Conservation (phyloP, 371 early-diverging fungal species). For the Apophysomyces elegans region DNA sequence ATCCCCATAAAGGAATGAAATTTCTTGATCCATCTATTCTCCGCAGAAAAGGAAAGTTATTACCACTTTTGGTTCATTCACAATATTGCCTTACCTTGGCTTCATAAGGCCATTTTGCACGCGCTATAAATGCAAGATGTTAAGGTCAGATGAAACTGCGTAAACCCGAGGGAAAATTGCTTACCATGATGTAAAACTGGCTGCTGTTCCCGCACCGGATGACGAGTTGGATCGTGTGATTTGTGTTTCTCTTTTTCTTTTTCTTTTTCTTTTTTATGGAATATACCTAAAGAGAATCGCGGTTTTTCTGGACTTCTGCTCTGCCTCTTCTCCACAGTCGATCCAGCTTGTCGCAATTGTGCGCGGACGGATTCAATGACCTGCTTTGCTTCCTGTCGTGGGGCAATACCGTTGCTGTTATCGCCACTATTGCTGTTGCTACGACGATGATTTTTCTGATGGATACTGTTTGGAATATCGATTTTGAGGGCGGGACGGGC, state of each 20-base stretch:
- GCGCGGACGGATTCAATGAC: conserved; percentile 14
- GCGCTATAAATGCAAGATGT: conserved; percentile 4
- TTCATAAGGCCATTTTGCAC: conserved; percentile 35
- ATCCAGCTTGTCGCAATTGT: conserved; percentile 12
- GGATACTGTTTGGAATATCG: background rate
- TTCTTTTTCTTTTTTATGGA: conserved; percentile 30
- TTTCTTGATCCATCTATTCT: background rate
- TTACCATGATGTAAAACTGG: conserved; percentile 24
- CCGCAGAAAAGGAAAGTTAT: background rate
- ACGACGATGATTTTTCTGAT: background rate
- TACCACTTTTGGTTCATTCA: no score
- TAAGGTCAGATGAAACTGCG: background rate
- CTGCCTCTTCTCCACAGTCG: conserved; percentile 7
- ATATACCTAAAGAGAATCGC: conserved; percentile 27
- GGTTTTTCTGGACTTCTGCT: conserved; percentile 13
- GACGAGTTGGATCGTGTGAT: conserved; percentile 11
- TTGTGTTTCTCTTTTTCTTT: conserved; percentile 21
- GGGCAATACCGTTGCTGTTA: background rate
- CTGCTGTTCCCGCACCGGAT: conserved; percentile 4
- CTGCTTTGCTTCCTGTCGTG: conserved; percentile 14
- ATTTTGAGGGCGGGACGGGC: background rate
- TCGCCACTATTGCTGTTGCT: background rate
- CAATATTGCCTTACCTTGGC: conserved; percentile 21
- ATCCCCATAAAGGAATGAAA: conserved; percentile 44
- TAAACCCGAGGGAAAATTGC: background rate